Evolutionary conservation across 1,284 basidiomycete genomes (phyloP), one percentile per base, ranked within the genome.

Genomic region (Cutaneotrichosporon mucoides): DNA sequence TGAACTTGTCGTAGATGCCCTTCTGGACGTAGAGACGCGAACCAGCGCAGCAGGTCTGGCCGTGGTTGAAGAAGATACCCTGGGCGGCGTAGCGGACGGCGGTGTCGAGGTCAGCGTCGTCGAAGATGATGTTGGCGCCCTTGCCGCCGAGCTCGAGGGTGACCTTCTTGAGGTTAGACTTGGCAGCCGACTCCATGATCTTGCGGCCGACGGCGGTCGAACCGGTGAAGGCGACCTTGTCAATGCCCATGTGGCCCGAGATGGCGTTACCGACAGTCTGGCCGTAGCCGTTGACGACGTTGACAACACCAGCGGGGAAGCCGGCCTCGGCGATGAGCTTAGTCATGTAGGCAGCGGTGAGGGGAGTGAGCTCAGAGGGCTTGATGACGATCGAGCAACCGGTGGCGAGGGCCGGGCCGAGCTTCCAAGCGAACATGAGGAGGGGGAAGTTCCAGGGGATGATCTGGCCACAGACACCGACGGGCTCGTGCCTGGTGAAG

Each of bases 111-210:
- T 82, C 76, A 51, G 77, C 76, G 63, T 82, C 81, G 57, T 79
- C 80, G 67, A 81, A 81, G 66, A 81, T 76, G 67, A 81, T 78
- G 72, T 86, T 89, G 24, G 92, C 89, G 61, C 86, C 88, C 83
- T 96, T 97, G 41, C 93, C 92, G 43, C 93, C 93, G 51, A 97
- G 84, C 80, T 97, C 93, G 68, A 96, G 85, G 4, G 91, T 92
- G 54, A 95, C 88, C 85, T 91, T 60, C 61, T 83, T 82, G 68
- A 84, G 75, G 76, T 84, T 82, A 59, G 77, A 78, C 63, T 80
- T 75, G 53, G 83, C 82, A 37, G 82, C 81, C 49, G 78, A 76
- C 69, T 81, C 79, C 75, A 84, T 82, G 73, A 84, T 81, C 61
- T 79, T 76, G 60, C 82, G 78, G 13, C 83, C 83, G 66, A 84